These are phyloP conservation scores for Saccharomyces hybrid DNA, from an alignment of 1,139 yeast genomes.

Conservation along the genomic window DNA sequence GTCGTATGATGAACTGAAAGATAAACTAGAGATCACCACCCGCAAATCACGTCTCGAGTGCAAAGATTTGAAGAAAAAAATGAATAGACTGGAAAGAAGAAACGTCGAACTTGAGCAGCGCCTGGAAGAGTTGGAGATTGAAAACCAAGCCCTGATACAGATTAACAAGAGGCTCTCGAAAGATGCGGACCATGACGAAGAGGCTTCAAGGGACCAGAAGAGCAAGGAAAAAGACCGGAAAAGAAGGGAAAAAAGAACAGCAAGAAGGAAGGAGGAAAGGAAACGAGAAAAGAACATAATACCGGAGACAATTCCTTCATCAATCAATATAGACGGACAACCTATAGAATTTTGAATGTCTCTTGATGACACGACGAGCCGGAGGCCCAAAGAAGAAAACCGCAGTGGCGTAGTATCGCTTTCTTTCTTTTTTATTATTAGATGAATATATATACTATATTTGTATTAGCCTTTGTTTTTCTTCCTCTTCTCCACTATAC, in stretches of 20 bases:
- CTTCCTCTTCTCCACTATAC: background rate
- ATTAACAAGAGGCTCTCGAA: background rate
- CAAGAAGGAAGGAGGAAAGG: background rate
- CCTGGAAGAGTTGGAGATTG: background rate
- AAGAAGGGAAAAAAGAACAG: conserved; percentile 1
- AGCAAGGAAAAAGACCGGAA: conserved; percentile 1
- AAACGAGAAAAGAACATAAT: background rate
- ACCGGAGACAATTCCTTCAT: background rate
- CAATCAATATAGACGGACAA: background rate
- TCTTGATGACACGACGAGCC: background rate
- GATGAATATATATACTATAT: background rate
- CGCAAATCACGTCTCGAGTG: background rate
- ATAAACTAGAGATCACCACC: background rate
- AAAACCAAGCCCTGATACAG: background rate
- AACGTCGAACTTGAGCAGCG: background rate
- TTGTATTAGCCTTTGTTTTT: background rate
- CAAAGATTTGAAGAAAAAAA: background rate
- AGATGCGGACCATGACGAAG: background rate
- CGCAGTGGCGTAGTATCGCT: background rate
- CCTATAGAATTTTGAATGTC: background rate
- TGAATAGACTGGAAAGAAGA: background rate
- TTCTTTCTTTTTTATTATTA: background rate
- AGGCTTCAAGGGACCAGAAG: background rate
- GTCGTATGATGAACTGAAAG: background rate
- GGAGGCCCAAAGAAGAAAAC: background rate